Base-by-base conservation (phyloP, 2,329 filamentous ascomycete species). In the Venturia aucupariae region DNA sequence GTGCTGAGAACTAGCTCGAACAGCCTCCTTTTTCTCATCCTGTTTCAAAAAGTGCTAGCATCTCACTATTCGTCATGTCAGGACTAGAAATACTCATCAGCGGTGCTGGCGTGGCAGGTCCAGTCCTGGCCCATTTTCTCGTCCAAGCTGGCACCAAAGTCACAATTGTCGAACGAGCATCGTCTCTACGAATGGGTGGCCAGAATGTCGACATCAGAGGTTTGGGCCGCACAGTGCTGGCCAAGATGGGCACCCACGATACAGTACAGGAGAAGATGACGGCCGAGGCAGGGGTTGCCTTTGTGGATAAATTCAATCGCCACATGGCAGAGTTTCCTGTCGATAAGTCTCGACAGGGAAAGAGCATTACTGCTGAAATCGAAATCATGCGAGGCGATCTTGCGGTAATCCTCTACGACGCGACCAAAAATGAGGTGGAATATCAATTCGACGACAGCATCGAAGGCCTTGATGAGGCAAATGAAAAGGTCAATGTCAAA, bases 201-300 rank as follows among this genome's bases (percentile, higher is more conserved):
- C 77, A 79, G 65, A 74, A 78, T 24, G 70, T 81, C 48, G 79
- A 81, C 66, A 74, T 81, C 3, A 77, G 78, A 35, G 76, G 73
- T 2, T 68, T 73, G 5, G 78, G 75, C 0, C 71, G 80, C 19
- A 70, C 76, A 7, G 71, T 79, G 15, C 76, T 80, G 55, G 68
- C 71, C 27, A 72, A 71, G 42, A 73, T 80, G 67, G 76, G 76
- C 1, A 67, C 80, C 19, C 72, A 77, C 57, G 67, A 69, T 1
- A 69, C 70, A 0, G 72, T 81, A 38, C 73, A 74, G 11, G 68
- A 69, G 1, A 68, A 69, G 4, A 70, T 72, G 19, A 77, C 76
- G 2, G 71, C 72, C 13, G 79, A 81, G 68, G 69, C 70, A 27
- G 79, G 78, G 38, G 70, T 75, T n/a, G 69, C 70, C 4, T 70